phyloP scores from a whole-genome alignment of 495 filamentous ascomycete genomes.

The Poronia punctata region DNA sequence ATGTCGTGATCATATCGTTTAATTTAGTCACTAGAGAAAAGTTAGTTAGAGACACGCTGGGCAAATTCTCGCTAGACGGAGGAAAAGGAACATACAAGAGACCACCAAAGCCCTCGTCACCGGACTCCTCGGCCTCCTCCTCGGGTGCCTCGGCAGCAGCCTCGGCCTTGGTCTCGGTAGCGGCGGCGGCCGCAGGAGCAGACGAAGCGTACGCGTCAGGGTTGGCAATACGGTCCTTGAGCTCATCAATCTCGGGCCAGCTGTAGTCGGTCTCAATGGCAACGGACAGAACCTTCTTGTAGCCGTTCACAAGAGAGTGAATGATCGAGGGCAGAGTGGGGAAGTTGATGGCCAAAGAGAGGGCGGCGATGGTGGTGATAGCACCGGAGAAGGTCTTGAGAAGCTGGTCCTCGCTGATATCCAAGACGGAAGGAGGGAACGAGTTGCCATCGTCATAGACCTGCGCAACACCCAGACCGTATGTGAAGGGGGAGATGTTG shows the following conservation, averaged over 20 bases:
- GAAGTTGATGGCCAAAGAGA: constrained; percentile 89
- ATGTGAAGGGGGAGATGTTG: constrained; percentile 99
- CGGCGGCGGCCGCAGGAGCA: constrained; percentile 59
- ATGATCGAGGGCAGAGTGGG: constrained; percentile 94
- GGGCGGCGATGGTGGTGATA: constrained; percentile 75
- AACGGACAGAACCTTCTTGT: constrained; percentile 94
- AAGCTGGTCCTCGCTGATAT: constrained; percentile 89
- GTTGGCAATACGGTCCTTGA: constrained; percentile 99
- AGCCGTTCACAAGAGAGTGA: constrained; percentile 89
- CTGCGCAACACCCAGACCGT: constrained; percentile 92
- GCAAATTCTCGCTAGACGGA: neutral
- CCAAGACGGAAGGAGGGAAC: constrained; percentile 76
- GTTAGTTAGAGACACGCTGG: constrained; percentile 14
- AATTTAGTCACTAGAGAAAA: constrained; percentile 36
- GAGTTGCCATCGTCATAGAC: constrained; percentile 94
- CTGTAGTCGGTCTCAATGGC: constrained; percentile 85
- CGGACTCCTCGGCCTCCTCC: constrained; percentile 51
- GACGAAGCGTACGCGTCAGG: constrained; percentile 85
- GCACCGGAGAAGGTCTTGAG: constrained; percentile 75
- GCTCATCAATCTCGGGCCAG: constrained; percentile 92
- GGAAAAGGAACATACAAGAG: constrained; percentile 50
- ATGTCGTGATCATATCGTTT: constrained; percentile 24
- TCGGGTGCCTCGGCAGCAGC: constrained; percentile 45
- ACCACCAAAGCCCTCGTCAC: constrained; percentile 59
- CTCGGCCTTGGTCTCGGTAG: constrained; percentile 38